A percentile compares a stretch with the other conserved stretches of the same genome.
Evolutionary conservation across 2,329 filamentous ascomycete species (phyloP).

Genomic region (Aspergillus chevalieri): DNA sequence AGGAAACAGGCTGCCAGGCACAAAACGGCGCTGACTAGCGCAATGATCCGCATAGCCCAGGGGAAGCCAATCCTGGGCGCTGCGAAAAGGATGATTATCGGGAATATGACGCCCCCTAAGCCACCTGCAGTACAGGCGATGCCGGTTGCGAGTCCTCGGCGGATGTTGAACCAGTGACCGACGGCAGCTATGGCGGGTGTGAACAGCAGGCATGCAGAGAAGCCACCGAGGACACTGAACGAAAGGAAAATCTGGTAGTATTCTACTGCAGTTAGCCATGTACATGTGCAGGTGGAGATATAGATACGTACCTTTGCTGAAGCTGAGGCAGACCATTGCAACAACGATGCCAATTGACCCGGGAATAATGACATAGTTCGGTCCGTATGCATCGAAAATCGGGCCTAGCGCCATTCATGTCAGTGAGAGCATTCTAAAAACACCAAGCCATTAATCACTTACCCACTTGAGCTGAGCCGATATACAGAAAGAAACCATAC

Average conservation of each 20-base stretch:
- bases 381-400: constrained; percentile 33
- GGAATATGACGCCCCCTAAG: constrained; percentile 30
- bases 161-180: constrained; percentile 30
- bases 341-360: constrained; percentile 19
- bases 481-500: constrained; percentile 36
- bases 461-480: constrained; percentile 20
- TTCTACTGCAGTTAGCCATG: constrained; percentile 16
- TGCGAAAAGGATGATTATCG: constrained; percentile 25
- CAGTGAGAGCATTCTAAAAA: neutral
- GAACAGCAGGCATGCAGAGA: constrained; percentile 26
- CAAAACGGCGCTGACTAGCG: constrained; percentile 15
- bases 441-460: neutral
- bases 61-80: constrained; percentile 25
- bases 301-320: neutral
- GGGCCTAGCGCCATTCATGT: constrained; percentile 21
- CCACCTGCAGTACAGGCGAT: constrained; percentile 30
- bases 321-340: constrained; percentile 10
- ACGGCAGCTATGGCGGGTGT: constrained; percentile 25
- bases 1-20: constrained; percentile 15
- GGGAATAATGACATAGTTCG: constrained; percentile 22
- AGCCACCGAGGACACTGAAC: constrained; percentile 29
- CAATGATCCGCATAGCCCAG: constrained; percentile 28
- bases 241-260: constrained; percentile 35
- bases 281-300: constrained; percentile 15
- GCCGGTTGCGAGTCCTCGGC: constrained; percentile 28